Percentiles rank a stretch among this genome's conserved stretches.
phyloP scores from a whole-genome alignment of 345 rosid species.

The Noccaea bulbosa region DNA sequence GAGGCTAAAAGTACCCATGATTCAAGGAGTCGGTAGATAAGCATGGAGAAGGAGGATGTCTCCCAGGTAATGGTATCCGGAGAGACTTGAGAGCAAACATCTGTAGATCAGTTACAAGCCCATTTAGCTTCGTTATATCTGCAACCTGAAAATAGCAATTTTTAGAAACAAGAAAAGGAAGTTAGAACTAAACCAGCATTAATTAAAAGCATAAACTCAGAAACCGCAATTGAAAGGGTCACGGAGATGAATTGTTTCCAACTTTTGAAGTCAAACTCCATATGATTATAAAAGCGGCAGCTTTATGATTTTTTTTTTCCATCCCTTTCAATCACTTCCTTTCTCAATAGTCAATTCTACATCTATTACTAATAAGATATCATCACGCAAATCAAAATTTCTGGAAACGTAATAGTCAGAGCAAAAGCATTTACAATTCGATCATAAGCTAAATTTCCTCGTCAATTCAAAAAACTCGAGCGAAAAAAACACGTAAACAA shows the following conservation, averaged over 20 bases:
- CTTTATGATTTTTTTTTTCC: neutral
- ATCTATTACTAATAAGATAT: neutral
- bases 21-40: constrained; percentile 50
- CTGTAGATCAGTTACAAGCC: constrained; percentile 82
- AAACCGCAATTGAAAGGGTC: neutral
- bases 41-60: constrained; percentile 78
- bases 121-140: constrained; percentile 80
- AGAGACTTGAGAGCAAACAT: constrained; percentile 85
- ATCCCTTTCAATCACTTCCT: constrained; percentile 3
- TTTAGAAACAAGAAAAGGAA: neutral
- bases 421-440: constrained; percentile 7
- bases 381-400: neutral
- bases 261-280: constrained; percentile 25
- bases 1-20: constrained; percentile 49
- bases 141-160: constrained; percentile 58
- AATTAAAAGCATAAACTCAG: neutral
- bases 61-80: constrained; percentile 82
- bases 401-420: neutral
- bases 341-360: neutral
- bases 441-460: neutral
- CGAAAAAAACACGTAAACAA: neutral
- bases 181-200: neutral
- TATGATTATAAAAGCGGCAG: neutral
- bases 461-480: neutral
- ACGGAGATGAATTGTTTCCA: constrained; percentile 2